These are phyloP conservation scores for Tetrahymena elliotti DNA, from an alignment of 73 alveolate species.

Conservation along the genomic window DNA sequence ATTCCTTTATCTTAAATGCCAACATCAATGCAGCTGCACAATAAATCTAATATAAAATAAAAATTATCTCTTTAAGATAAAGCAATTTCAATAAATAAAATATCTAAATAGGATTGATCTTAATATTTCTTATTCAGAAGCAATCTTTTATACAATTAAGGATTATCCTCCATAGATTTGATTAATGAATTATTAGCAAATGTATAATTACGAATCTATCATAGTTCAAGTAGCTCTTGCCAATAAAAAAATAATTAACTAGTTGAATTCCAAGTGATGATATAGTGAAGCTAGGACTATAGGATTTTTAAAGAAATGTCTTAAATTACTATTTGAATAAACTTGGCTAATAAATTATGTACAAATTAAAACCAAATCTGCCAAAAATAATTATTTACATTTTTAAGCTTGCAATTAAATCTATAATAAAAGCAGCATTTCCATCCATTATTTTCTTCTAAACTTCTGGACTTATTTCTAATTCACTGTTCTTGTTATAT, in stretches of 20 bases:
- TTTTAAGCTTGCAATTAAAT: neutral
- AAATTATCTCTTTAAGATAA: neutral
- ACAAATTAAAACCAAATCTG: neutral
- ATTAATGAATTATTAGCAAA: neutral
- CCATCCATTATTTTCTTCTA: neutral
- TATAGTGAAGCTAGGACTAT: neutral
- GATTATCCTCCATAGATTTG: neutral
- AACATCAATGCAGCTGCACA: neutral
- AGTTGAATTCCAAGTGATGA: neutral
- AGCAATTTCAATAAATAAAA: neutral
- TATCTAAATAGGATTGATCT: neutral
- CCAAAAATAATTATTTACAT: neutral
- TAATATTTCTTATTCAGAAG: neutral
- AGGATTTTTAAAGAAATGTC: neutral
- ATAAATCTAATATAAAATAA: neutral
- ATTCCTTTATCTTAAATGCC: neutral
- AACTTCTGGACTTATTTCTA: neutral
- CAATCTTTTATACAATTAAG: neutral
- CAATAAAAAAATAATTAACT: neutral
- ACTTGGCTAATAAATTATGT: neutral
- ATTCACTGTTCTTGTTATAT: neutral
- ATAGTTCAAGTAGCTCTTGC: neutral
- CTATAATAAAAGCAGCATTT: neutral
- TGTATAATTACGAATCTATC: neutral
- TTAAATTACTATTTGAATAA: neutral